phyloP scores from a whole-genome alignment of 371 early-diverging fungal genomes.

The Nosema muscidifuracis region DNA sequence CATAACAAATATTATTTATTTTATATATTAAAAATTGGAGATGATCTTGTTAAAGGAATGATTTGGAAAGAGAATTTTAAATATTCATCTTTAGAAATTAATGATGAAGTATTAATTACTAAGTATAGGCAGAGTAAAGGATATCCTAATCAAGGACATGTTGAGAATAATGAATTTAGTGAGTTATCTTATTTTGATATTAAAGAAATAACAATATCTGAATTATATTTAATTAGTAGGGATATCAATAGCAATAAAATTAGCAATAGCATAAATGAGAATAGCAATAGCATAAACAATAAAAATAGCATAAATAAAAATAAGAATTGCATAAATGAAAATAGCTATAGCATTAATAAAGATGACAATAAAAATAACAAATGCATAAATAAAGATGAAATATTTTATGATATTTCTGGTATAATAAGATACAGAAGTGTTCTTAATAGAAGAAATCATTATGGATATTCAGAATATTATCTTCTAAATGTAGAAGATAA shows the following conservation, averaged over 20 bases:
- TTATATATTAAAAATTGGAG: constrained; percentile 32
- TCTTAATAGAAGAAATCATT: constrained; percentile 27
- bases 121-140: constrained; percentile 49
- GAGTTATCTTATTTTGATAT: constrained; percentile 47
- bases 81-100: constrained; percentile 52
- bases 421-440: constrained; percentile 50
- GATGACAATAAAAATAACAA: too few species aligned
- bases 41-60: constrained; percentile 48
- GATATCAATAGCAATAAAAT: background rate
- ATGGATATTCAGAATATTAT: constrained; percentile 45
- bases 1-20: constrained; percentile 46
- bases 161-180: constrained; percentile 51
- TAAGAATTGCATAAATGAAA: too few species aligned
- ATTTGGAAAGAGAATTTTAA: constrained; percentile 56
- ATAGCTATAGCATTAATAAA: too few species aligned
- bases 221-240: constrained; percentile 30
- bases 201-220: constrained; percentile 38
- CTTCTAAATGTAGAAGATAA: constrained; percentile 38
- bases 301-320: too few species aligned
- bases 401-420: constrained; percentile 27
- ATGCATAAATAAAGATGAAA: background rate
- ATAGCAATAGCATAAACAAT: too few species aligned
- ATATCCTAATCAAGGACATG: background rate
- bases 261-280: too few species aligned
- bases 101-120: constrained; percentile 40